Evolutionary conservation across 2,329 filamentous ascomycete genomes (phyloP).

Genomic region (Aspergillus ibericus): DNA sequence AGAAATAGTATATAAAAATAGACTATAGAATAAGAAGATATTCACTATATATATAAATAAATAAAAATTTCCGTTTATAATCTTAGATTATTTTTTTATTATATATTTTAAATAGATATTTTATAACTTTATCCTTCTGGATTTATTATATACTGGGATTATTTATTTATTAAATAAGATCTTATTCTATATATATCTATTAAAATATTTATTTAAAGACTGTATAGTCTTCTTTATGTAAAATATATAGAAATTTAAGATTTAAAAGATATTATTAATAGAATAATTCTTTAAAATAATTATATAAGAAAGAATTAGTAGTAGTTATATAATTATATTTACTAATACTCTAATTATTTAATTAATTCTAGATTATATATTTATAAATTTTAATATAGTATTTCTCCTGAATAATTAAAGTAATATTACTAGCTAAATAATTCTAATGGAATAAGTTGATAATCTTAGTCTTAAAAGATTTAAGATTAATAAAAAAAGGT

Average conservation of each 20-base stretch:
- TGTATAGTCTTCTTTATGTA: not conserved
- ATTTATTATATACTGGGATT: too few relatives aligned
- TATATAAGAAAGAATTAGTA: not conserved
- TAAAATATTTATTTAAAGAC: not conserved
- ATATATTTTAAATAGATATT: too few relatives aligned
- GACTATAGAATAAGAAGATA: too few relatives aligned
- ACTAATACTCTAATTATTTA: not conserved
- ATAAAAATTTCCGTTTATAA: too few relatives aligned
- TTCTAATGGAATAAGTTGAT: not conserved
- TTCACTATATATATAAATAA: too few relatives aligned
- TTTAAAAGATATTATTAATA: not conserved
- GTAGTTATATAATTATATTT: not conserved
- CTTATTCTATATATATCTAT: too few relatives aligned
- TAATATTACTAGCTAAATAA: not conserved
- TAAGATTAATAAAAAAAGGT: too few relatives aligned
- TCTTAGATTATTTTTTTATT: too few relatives aligned
- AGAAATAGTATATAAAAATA: too few relatives aligned
- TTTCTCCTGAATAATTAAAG: not conserved
- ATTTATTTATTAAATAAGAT: too few relatives aligned
- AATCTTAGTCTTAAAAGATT: too few relatives aligned
- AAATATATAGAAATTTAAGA: not conserved
- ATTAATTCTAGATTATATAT: not conserved
- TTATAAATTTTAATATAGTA: not conserved
- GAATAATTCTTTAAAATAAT: not conserved
- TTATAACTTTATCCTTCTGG: too few relatives aligned